These are phyloP conservation scores for Hamigera avellanea DNA, from an alignment of 495 filamentous ascomycete genomes.

Conservation along the genomic window DNA sequence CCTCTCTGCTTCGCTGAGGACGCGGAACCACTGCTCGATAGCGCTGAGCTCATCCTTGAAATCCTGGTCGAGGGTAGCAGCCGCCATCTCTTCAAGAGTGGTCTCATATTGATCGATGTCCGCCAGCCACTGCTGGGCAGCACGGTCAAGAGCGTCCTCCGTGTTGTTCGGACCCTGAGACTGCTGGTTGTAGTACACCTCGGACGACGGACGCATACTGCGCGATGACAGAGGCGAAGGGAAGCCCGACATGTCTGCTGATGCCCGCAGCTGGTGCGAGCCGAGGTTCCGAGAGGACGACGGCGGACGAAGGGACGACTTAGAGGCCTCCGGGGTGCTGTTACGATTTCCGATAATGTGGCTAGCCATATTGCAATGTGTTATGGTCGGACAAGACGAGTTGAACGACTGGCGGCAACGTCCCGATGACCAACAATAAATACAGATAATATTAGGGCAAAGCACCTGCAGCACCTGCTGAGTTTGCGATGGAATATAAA, in stretches of 20 bases:
- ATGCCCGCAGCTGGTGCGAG: constrained; percentile 83
- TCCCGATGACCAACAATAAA: constrained; percentile 22
- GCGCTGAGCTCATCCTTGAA: constrained; percentile 98
- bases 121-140: constrained; percentile 95
- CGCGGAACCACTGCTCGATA: constrained; percentile 98
- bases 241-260: constrained; percentile 91
- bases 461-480: constrained; percentile 89
- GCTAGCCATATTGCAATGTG: constrained; percentile 42
- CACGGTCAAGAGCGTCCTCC: constrained; percentile 84
- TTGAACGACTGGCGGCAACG: neutral
- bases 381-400: constrained; percentile 13
- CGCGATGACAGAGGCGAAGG: constrained; percentile 66
- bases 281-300: constrained; percentile 69
- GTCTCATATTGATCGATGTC: constrained; percentile 98
- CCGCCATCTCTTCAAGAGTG: constrained; percentile 96
- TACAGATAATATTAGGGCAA: constrained; percentile 37
- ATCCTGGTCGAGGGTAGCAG: constrained; percentile 93
- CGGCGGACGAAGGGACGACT: constrained; percentile 83
- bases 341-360: constrained; percentile 84
- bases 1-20: constrained; percentile 90
- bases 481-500: constrained; percentile 44
- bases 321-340: constrained; percentile 85
- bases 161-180: constrained; percentile 50
- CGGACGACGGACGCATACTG: constrained; percentile 82
- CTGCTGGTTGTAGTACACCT: constrained; percentile 76